A percentile compares a stretch with the other conserved stretches of the same genome.
These are phyloP conservation scores for Pseudozyma hubeiensis DNA, from an alignment of 1,284 basidiomycete genomes.

Conservation along the genomic window DNA sequence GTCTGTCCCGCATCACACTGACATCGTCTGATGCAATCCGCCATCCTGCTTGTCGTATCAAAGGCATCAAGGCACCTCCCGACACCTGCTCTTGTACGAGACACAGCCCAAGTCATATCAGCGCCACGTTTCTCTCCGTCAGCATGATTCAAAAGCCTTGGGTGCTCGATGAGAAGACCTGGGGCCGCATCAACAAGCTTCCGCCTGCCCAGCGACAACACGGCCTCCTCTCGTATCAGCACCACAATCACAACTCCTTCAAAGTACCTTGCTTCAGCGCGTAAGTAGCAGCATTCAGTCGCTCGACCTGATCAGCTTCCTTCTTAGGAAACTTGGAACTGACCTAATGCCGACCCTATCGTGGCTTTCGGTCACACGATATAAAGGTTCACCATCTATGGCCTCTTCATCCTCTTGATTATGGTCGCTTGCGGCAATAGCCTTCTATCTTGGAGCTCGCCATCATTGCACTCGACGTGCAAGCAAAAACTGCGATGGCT, in stretches of 20 bases:
- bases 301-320: neutral
- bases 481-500: conserved; percentile 12
- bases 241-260: conserved; percentile 32
- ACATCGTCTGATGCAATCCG: too few species aligned
- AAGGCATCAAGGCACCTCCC: too few species aligned
- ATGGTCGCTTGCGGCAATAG: conserved; percentile 11
- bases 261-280: conserved; percentile 24
- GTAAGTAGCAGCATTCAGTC: conserved; percentile 11
- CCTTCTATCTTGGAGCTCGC: conserved; percentile 13
- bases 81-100: too few species aligned
- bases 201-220: conserved; percentile 11
- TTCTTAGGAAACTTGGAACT: neutral
- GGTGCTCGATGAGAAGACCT: conserved; percentile 20
- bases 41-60: too few species aligned
- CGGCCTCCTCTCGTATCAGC: conserved; percentile 15
- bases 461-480: conserved; percentile 1
- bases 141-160: conserved; percentile 28
- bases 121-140: neutral
- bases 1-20: too few species aligned
- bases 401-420: conserved; percentile 25
- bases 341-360: neutral
- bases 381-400: conserved; percentile 30
- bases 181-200: conserved; percentile 14
- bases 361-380: neutral
- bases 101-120: too few species aligned